Evolutionary conservation across 1,139 yeast species (phyloP).

Genomic region (Pneumocystis sp.): DNA sequence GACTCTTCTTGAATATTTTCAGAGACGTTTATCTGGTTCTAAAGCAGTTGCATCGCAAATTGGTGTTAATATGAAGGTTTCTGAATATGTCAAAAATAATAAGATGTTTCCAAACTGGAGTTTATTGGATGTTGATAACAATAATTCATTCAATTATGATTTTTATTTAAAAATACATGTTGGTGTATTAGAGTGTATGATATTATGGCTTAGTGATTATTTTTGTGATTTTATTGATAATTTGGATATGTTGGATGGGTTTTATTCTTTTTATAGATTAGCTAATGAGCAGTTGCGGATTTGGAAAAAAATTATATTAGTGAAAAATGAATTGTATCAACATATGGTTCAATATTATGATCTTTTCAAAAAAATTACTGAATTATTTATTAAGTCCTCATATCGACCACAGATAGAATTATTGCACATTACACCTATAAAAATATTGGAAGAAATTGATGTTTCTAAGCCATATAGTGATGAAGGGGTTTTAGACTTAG

Average conservation of each 20-base stretch:
- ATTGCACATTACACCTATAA: background rate
- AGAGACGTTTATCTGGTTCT: conserved; percentile 43
- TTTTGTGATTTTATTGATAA: conserved; percentile 66
- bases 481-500: background rate
- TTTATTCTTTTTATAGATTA: conserved; percentile 51
- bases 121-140: conserved; percentile 33
- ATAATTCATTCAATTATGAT: conserved; percentile 26
- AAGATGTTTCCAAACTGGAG: conserved; percentile 16
- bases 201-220: conserved; percentile 56
- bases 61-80: background rate
- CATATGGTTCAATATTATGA: conserved; percentile 29
- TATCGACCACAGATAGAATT: conserved; percentile 41
- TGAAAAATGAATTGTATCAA: conserved; percentile 22
- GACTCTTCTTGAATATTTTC: conserved; percentile 34
- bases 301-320: conserved; percentile 33
- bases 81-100: conserved; percentile 1
- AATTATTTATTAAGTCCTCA: conserved; percentile 59
- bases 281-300: conserved; percentile 57
- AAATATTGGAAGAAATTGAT: background rate
- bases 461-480: background rate
- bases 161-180: conserved; percentile 61
- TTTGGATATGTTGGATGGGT: conserved; percentile 41
- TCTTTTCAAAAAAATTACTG: conserved; percentile 52
- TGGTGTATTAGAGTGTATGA: conserved; percentile 65
- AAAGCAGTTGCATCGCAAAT: conserved; percentile 43